phyloP scores from a whole-genome alignment of 139 green algal genomes.

The Deuterostichococcus epilithicus region DNA sequence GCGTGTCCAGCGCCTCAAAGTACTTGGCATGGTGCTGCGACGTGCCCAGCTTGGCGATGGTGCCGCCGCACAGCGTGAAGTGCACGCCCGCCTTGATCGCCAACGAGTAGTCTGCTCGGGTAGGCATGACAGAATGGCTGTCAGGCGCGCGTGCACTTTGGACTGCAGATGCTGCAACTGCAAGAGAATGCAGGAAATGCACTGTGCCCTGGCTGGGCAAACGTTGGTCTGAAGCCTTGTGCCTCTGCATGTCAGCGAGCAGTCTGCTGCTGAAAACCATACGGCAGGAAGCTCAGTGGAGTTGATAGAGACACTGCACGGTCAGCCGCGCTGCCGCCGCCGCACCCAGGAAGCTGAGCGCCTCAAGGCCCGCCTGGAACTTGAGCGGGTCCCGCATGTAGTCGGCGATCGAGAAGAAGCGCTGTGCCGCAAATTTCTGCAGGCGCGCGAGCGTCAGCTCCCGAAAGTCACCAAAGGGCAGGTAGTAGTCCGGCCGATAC shows the following conservation, averaged over 20 bases:
- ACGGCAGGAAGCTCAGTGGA: too few species aligned
- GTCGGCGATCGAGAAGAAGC: conserved; percentile 67
- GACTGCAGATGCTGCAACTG: too few species aligned
- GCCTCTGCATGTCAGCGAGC: too few species aligned
- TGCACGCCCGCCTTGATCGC: conserved; percentile 88
- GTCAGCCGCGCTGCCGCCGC: too few species aligned
- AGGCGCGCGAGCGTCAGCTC: conserved; percentile 75
- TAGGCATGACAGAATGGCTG: conserved; percentile 18
- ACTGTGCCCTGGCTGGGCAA: too few species aligned
- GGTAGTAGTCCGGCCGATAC: conserved; percentile 70
- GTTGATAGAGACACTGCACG: too few species aligned
- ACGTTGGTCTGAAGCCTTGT: too few species aligned
- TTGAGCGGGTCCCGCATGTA: conserved; percentile 52
- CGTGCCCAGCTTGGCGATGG: conserved; percentile 71
- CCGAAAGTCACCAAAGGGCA: conserved; percentile 62
- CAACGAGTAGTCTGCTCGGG: conserved; percentile 72
- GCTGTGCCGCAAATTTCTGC: conserved; percentile 49
- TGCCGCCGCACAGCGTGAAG: conserved; percentile 73
- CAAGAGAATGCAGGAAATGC: too few species aligned
- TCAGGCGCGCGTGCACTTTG: too few species aligned
- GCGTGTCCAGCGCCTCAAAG: conserved; percentile 58
- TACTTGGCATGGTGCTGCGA: conserved; percentile 73
- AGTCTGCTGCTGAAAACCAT: too few species aligned
- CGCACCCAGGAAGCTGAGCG: neutral
- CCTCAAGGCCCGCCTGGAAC: conserved; percentile 22